Base-by-base conservation (phyloP, 129 eudicot genomes). In the Kitagawia praeruptora region DNA sequence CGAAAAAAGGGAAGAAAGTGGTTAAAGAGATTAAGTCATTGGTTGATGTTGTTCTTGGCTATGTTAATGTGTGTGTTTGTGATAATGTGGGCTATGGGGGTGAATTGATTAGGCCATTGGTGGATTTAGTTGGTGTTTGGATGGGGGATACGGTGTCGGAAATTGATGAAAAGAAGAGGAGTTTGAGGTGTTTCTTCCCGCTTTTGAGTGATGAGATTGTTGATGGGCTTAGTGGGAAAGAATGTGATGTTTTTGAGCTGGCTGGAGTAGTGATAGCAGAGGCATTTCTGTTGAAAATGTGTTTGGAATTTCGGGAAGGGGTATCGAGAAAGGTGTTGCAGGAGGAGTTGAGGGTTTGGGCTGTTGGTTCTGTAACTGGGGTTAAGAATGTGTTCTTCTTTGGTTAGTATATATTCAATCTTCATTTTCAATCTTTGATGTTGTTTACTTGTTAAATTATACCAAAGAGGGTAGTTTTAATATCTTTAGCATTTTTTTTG, bases 331-430 rank as follows among this genome's bases (percentile, higher is more conserved):
- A 78, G 64, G 91, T 83, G 80, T 31, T 85, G 86, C 87, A 81
- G 83, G 79, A 82, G 38, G 91, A 92, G 75, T 64, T 89, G 84
- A 88, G 83, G 78, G 81, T 80, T 49, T 92, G 97, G 97, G 84
- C 87, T 77, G 87, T 88, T 83, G 89, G 91, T 89, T 88, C 92
- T 44, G 76, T 92, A 48, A 88, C 95, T 6, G 92, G 89, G 23
- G 84, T 88, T 75, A 69, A 38, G 73, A 89, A 82, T 15, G 71
- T 84, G 10, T 75, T 81, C 44, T 83, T 89, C 70, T 92, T 82
- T 28, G 91, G 97, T 92, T 73, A 85, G 84, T 75, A 61, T 74
- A 21, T 23, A 56, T 23, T 34, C n/a, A 23, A 14, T 58, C 34
- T 58, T 58, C 0, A 6, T 39, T 40, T 46, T 67, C 45, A 41